phyloP scores from a whole-genome alignment of 129 eudicot genomes.

The Saussurea involucrata region DNA sequence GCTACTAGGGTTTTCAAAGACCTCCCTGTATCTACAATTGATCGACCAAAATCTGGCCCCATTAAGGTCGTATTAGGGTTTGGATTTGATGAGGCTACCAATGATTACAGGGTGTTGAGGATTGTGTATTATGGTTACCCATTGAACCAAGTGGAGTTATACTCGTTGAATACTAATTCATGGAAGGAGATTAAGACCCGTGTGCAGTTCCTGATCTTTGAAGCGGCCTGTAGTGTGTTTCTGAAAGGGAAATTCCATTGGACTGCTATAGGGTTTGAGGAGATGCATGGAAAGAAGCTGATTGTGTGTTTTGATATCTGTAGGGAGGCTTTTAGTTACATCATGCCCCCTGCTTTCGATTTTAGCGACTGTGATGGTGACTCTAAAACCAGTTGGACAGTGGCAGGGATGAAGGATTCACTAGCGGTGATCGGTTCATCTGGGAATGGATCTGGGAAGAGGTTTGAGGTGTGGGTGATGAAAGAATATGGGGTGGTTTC shows the following conservation, averaged over 20 bases:
- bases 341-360: constrained; percentile 23
- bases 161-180: constrained; percentile 8
- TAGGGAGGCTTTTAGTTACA: constrained; percentile 21
- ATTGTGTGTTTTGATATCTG: constrained; percentile 22
- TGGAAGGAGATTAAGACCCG: constrained; percentile 24
- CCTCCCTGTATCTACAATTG: constrained; percentile 3
- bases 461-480: constrained; percentile 32
- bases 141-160: constrained; percentile 21
- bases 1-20: constrained; percentile 28
- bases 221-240: constrained; percentile 13
- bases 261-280: constrained; percentile 25
- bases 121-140: constrained; percentile 23
- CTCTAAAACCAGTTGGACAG: constrained; percentile 15
- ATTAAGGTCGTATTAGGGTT: constrained; percentile 26
- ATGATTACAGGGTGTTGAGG: constrained; percentile 26
- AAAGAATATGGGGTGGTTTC: constrained; percentile 27
- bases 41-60: constrained; percentile 17
- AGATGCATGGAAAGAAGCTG: constrained; percentile 25
- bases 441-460: constrained; percentile 13
- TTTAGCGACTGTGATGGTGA: constrained; percentile 2
- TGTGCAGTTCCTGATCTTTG: constrained; percentile 13
- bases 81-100: constrained; percentile 11
- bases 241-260: constrained; percentile 20
- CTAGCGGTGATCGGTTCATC: constrained; percentile 14
- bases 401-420: constrained; percentile 6